phyloP scores from a whole-genome alignment of 805 yeast genomes.

The Candida takata region DNA sequence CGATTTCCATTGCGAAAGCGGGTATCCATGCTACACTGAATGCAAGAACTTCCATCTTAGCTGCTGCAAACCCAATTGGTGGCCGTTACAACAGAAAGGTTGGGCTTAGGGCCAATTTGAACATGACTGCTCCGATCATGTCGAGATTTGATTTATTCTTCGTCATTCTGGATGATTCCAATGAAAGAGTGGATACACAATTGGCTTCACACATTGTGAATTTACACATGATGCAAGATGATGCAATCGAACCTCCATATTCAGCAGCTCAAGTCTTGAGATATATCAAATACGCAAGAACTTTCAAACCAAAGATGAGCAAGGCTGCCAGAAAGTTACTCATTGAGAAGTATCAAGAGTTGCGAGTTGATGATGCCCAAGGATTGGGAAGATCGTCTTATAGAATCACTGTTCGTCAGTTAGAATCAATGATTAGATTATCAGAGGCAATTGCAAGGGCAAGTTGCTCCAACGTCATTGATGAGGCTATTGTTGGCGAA shows the following conservation, averaged over 20 bases:
- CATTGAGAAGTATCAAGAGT: conserved; percentile 74
- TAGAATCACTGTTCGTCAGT: conserved; percentile 93
- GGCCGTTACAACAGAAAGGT: conserved; percentile 89
- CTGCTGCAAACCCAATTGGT: conserved; percentile 99
- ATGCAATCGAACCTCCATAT: conserved; percentile 84
- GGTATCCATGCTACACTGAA: conserved; percentile 97
- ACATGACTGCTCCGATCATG: conserved; percentile 98
- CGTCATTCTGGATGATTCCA: conserved; percentile 91
- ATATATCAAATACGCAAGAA: conserved; percentile 85
- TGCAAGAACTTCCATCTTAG: conserved; percentile 92
- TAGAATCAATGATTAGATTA: conserved; percentile 88
- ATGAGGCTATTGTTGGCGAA: conserved; percentile 83
- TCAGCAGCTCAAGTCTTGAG: conserved; percentile 82
- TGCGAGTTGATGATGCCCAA: conserved; percentile 85
- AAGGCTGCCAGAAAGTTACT: conserved; percentile 71
- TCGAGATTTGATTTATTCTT: conserved; percentile 95
- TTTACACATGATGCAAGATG: conserved; percentile 85
- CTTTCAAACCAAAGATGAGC: conserved; percentile 86
- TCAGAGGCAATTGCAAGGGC: conserved; percentile 97
- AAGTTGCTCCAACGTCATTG: conserved; percentile 60
- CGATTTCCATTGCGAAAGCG: conserved; percentile 96
- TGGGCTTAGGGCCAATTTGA: conserved; percentile 77
- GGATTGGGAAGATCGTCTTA: conserved; percentile 82
- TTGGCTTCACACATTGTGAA: conserved; percentile 90
- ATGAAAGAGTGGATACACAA: conserved; percentile 82